Evolutionary conservation across 1,284 basidiomycete genomes (phyloP).

Genomic region (Malassezia japonica): DNA sequence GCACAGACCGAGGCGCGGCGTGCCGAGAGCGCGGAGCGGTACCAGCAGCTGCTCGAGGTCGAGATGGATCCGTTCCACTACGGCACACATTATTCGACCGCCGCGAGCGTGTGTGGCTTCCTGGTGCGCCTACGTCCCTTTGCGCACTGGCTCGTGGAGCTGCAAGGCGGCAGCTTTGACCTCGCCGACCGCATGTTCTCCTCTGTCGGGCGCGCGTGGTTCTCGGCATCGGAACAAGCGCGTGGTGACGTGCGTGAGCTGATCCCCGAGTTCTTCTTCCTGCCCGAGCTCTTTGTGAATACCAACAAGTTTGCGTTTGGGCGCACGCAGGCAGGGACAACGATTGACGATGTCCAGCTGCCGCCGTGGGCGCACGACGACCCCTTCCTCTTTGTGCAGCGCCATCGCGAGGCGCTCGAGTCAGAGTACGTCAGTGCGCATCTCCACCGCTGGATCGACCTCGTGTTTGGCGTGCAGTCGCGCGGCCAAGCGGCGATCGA

Average conservation of each 20-base stretch:
- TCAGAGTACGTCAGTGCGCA: slow-evolving; percentile 77
- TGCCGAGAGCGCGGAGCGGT: slow-evolving; percentile 55
- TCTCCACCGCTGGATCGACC: slow-evolving; percentile 82
- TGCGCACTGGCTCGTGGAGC: slow-evolving; percentile 29
- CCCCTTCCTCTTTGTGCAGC: slow-evolving; percentile 68
- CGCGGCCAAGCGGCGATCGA: slow-evolving; percentile 49
- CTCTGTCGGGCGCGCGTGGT: slow-evolving; percentile 62
- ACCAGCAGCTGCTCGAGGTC: slow-evolving; percentile 62
- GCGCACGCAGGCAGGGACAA: slow-evolving; percentile 68
- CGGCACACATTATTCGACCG: slow-evolving; percentile 85
- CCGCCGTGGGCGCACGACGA: slow-evolving; percentile 84
- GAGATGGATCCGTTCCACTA: slow-evolving; percentile 57
- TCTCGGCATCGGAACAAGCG: slow-evolving; percentile 73
- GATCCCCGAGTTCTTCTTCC: slow-evolving; percentile 77
- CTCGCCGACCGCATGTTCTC: slow-evolving; percentile 84
- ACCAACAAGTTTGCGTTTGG: slow-evolving; percentile 63
- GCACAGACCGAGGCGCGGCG: slow-evolving; percentile 64
- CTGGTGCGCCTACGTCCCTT: slow-evolving; percentile 73
- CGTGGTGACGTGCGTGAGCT: slow-evolving; percentile 88
- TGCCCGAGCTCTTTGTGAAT: slow-evolving; percentile 52
- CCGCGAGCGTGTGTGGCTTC: slow-evolving; percentile 93
- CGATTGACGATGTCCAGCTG: slow-evolving; percentile 75
- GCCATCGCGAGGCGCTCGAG: slow-evolving; percentile 79
- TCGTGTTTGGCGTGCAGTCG: slow-evolving; percentile 50
- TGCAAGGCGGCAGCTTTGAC: slow-evolving; percentile 67